A percentile compares a stretch with the other conserved stretches of the same genome.
phyloP scores from a whole-genome alignment of 768 basidiomycete species.

The Lactarius quietus region DNA sequence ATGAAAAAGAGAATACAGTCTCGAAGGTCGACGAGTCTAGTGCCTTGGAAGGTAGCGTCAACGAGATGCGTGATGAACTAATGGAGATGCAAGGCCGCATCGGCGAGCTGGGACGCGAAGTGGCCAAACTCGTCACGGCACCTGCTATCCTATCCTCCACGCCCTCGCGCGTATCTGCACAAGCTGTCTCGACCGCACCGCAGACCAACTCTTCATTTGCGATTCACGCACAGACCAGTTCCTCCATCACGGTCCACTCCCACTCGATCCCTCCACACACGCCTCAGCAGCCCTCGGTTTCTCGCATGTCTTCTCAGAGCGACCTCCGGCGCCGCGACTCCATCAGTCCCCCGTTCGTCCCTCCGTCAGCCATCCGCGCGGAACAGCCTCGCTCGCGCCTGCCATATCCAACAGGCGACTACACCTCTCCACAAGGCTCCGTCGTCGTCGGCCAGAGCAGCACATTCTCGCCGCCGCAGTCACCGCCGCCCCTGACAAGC shows the following conservation, averaged over 20 bases:
- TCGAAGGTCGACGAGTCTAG: conserved; percentile 26
- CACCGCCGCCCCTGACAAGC: conserved; percentile 43
- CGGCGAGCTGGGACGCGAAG: conserved; percentile 70
- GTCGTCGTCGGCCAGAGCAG: conserved; percentile 34
- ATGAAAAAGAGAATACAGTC: conserved; percentile 11
- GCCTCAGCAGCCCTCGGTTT: conserved; percentile 30
- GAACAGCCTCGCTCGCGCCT: conserved; percentile 49
- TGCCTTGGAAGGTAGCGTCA: conserved; percentile 42
- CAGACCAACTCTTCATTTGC: conserved; percentile 47
- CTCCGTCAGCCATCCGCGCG: conserved; percentile 40
- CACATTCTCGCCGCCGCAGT: conserved; percentile 51
- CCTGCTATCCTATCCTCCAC: conserved; percentile 51
- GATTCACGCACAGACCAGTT: conserved; percentile 34
- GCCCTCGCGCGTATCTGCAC: conserved; percentile 44
- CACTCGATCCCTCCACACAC: conserved; percentile 31
- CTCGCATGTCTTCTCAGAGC: conserved; percentile 17
- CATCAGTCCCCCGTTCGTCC: conserved; percentile 54
- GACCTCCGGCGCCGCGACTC: conserved; percentile 46
- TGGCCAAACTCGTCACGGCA: conserved; percentile 66
- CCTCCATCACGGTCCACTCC: conserved; percentile 32
- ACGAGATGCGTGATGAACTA: conserved; percentile 62
- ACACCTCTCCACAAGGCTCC: conserved; percentile 59
- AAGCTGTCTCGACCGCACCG: conserved; percentile 43
- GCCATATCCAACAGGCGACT: conserved; percentile 83
- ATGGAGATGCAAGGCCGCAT: conserved; percentile 72